Conservation (phyloP, 306 rosid species). For the Trifolium fragiferum region DNA sequence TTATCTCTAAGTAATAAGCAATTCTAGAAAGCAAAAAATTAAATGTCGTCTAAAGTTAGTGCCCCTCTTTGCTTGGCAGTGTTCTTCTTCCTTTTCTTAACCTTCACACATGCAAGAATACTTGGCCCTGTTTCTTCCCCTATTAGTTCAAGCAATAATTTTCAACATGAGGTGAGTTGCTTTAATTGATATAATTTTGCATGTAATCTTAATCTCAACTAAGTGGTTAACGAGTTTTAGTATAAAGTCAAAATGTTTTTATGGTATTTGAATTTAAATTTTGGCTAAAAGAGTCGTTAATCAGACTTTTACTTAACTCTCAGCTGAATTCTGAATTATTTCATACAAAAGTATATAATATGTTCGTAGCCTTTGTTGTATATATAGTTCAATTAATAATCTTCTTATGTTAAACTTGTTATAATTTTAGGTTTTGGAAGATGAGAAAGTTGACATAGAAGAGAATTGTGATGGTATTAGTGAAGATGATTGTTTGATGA, state of each 20-base stretch:
- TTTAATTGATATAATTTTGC: background rate
- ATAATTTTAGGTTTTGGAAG: constrained; percentile 53
- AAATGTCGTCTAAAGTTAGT: constrained; percentile 56
- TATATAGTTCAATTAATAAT: constrained; percentile 1
- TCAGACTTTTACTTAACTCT: background rate
- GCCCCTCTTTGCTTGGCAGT: constrained; percentile 43
- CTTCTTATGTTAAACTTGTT: background rate
- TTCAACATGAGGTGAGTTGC: constrained; percentile 46
- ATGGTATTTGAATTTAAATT: background rate
- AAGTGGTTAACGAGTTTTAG: background rate
- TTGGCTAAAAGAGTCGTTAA: background rate
- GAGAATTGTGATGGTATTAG: constrained; percentile 69
- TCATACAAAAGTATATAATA: background rate
- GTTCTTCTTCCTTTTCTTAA: constrained; percentile 45
- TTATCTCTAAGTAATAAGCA: constrained; percentile 27
- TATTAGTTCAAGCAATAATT: constrained; percentile 24
- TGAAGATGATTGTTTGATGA: constrained; percentile 81
- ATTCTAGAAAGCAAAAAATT: constrained; percentile 33
- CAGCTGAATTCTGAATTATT: background rate
- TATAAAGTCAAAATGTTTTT: background rate
- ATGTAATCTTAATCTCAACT: background rate
- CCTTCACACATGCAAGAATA: constrained; percentile 41
- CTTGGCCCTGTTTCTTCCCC: constrained; percentile 43
- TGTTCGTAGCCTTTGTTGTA: background rate
- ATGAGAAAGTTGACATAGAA: constrained; percentile 48